These are phyloP conservation scores for Phaeosphaeriaceae sp. DNA, from an alignment of 2,329 filamentous ascomycete species.

Conservation along the genomic window DNA sequence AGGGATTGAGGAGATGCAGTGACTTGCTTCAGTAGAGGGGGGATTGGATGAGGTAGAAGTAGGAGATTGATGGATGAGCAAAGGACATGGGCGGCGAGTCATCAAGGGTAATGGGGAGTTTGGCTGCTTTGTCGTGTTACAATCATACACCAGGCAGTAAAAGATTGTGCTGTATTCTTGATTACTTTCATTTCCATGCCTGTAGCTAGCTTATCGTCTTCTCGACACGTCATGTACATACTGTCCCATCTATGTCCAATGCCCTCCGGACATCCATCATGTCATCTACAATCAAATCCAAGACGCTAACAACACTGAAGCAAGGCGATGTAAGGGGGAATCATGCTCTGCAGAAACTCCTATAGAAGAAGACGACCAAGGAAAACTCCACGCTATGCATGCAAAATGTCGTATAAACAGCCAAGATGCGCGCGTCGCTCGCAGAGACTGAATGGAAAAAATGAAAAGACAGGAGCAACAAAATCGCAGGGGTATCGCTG, in stretches of 20 bases:
- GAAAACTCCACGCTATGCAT: constrained; percentile 42
- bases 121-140: too few relatives aligned
- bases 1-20: too few relatives aligned
- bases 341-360: background rate
- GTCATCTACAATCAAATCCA: background rate
- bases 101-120: too few relatives aligned
- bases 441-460: constrained; percentile 10
- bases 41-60: too few relatives aligned
- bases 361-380: background rate
- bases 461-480: constrained; percentile 20
- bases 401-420: constrained; percentile 21
- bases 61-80: too few relatives aligned
- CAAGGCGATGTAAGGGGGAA: background rate
- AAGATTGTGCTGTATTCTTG: too few relatives aligned
- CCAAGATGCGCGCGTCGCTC: constrained; percentile 18
- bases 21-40: too few relatives aligned
- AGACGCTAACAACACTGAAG: background rate
- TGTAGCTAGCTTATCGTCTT: background rate
- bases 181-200: too few relatives aligned
- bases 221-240: background rate
- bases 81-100: too few relatives aligned
- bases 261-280: background rate
- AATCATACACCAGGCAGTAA: too few relatives aligned
- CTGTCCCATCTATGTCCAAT: background rate
- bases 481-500: constrained; percentile 7